These are phyloP conservation scores for Crithidia bombi DNA, from an alignment of 208 protist genomes.

Conservation along the genomic window DNA sequence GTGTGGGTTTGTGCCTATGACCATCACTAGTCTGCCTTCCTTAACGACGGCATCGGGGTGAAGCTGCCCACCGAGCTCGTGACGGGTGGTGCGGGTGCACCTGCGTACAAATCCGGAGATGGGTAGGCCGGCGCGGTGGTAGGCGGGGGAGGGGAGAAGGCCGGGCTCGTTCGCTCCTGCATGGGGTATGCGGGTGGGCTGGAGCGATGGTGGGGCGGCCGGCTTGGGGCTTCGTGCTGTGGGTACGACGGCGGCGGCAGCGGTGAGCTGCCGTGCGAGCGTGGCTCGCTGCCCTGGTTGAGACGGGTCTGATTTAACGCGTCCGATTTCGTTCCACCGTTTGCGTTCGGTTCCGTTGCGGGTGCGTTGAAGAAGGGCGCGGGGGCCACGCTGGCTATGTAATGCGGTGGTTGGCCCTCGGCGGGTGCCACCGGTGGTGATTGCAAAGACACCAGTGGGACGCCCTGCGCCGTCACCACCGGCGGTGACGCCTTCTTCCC, in stretches of 20 bases:
- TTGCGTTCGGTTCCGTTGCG: not conserved
- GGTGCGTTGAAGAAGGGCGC: not conserved
- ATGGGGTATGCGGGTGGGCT: not conserved
- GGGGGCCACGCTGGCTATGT: not conserved
- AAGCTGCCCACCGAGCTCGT: not conserved
- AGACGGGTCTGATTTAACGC: constrained; percentile 1
- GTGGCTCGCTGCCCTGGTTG: not conserved
- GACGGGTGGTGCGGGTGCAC: not conserved
- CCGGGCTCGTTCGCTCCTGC: not conserved
- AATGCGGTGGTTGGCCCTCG: not conserved
- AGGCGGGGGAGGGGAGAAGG: not conserved
- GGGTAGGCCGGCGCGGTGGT: constrained; percentile 1
- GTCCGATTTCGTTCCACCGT: not conserved
- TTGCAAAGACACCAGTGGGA: not conserved
- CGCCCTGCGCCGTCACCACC: not conserved
- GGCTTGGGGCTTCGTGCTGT: not conserved
- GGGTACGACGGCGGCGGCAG: constrained; percentile 5
- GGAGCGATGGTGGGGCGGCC: not conserved
- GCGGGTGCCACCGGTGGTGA: not conserved
- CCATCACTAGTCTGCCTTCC: not conserved
- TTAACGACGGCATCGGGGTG: not conserved
- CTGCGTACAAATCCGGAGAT: not conserved
- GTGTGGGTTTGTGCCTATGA: too few relatives aligned
- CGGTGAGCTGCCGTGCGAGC: not conserved
- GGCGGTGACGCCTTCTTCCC: not conserved